These are phyloP conservation scores for Ustilago sp. DNA, from an alignment of 1,284 basidiomycete species.

Conservation along the genomic window DNA sequence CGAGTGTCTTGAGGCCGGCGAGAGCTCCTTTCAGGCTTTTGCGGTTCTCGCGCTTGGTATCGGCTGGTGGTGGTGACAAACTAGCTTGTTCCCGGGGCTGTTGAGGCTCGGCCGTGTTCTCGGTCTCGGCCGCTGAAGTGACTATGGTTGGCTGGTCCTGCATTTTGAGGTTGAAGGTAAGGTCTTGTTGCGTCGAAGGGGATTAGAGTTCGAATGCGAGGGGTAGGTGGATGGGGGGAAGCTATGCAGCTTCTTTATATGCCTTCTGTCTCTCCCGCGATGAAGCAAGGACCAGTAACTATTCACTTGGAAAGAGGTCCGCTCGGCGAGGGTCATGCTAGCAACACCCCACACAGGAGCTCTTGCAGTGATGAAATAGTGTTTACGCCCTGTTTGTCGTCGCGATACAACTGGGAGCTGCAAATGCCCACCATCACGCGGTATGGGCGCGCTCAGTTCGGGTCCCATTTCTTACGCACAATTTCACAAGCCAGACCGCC, in stretches of 20 bases:
- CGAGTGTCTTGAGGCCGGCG: not conserved
- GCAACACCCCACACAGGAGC: conserved; percentile 1
- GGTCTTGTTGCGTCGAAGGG: not conserved
- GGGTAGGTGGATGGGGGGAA: not conserved
- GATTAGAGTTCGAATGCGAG: not conserved
- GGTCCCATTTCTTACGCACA: not conserved
- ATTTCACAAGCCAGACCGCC: not conserved
- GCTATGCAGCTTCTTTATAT: not conserved
- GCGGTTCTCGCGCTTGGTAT: not conserved
- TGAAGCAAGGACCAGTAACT: not conserved
- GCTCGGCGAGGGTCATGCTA: not conserved
- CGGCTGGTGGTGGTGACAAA: not conserved
- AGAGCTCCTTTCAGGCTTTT: not conserved
- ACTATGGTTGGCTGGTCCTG: not conserved
- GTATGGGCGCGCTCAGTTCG: not conserved
- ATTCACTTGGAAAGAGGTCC: not conserved
- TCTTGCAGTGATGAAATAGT: not conserved
- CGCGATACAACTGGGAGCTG: not conserved
- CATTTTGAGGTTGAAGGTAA: not conserved
- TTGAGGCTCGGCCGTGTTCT: not conserved
- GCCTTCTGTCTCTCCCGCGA: not conserved
- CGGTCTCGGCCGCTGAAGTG: not conserved
- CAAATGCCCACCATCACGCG: not conserved
- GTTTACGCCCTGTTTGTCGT: not conserved
- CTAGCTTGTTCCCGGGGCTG: not conserved